phyloP scores from a whole-genome alignment of 2,329 filamentous ascomycete species.

The Zymoseptoria pseudotritici region DNA sequence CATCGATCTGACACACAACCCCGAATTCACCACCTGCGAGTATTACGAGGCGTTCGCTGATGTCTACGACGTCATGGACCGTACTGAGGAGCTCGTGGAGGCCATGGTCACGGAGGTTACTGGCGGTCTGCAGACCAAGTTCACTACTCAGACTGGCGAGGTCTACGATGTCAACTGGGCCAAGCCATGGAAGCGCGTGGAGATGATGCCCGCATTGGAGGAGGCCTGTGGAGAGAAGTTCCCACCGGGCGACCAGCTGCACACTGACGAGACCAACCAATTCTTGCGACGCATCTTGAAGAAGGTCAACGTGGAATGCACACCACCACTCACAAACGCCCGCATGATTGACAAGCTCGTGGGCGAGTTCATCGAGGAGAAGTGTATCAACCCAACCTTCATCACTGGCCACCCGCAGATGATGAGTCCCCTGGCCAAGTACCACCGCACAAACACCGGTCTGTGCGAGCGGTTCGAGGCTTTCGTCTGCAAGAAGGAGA shows the following conservation, averaged over 20 bases:
- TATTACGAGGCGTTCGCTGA: constrained; percentile 88
- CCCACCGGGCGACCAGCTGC: constrained; percentile 78
- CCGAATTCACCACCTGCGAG: constrained; percentile 94
- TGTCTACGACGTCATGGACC: constrained; percentile 81
- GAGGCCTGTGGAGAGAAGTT: constrained; percentile 88
- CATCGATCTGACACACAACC: constrained; percentile 91
- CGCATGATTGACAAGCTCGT: constrained; percentile 90
- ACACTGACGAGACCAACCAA: constrained; percentile 79
- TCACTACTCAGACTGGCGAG: constrained; percentile 80
- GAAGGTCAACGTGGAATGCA: constrained; percentile 86
- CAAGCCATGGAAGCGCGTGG: constrained; percentile 81
- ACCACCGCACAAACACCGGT: constrained; percentile 71
- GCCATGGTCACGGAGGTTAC: constrained; percentile 83
- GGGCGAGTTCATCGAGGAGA: constrained; percentile 91
- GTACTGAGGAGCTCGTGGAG: constrained; percentile 90
- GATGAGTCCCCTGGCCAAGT: constrained; percentile 96
- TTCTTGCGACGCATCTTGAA: constrained; percentile 79
- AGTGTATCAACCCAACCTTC: constrained; percentile 87
- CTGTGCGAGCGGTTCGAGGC: constrained; percentile 96
- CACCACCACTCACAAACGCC: constrained; percentile 83
- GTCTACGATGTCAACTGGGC: constrained; percentile 92
- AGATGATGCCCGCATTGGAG: constrained; percentile 94
- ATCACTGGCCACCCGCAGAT: constrained; percentile 72
- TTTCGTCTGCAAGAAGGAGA: constrained; percentile 96
- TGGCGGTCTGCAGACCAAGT: constrained; percentile 52